Base-by-base conservation (phyloP, 768 basidiomycete genomes). In the Agaricus blazei region DNA sequence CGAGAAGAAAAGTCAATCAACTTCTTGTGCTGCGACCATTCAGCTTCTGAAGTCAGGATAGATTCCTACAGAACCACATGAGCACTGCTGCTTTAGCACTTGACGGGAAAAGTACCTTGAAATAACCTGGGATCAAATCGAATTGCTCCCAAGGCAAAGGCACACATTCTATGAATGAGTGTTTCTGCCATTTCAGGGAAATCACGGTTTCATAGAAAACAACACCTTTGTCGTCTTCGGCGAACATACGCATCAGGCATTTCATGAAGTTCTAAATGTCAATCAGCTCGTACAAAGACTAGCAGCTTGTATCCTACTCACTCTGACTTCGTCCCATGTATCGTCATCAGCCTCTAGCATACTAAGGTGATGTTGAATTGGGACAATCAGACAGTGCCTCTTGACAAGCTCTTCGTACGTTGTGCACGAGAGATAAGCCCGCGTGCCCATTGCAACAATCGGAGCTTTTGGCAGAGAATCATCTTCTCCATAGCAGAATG, bases 11-110 rank as follows among this genome's bases (percentile, higher is more conserved):
- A 99, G 69, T 96, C 92, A 61, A 99, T 98, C 50, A 98, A 73
- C 65, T 98, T 98, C 68, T 92, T 94, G 73, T 99, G 95, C 64
- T 97, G 93, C 5, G 95, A 94, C 97, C 97, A 99, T 72, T 98
- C 97, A 5, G 87, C 80, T 67, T 98, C 97, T 2, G 93, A 95
- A 41, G 88, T 79, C 15, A 95, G 70, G 60, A 99, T 96, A 0
- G 93, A 93, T 84, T 98, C 96, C 89, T 93, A 55, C 9, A 52
- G 40, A n/a, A 46, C 37, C 43, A 29, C 23, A 14, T 48, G 38
- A 41, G 12, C 34, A 15, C 27, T 42, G 11, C 12, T 11, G 26
- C 24, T 48, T 19, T 40, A 48, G 51, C 34, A 37, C 48, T 42
- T 23, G 6, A 41, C 34, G 34, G 41, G 45, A 11, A 50, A 45